Base-by-base conservation (phyloP, 352 stramenopile species). In the Discostella stelligera region DNA sequence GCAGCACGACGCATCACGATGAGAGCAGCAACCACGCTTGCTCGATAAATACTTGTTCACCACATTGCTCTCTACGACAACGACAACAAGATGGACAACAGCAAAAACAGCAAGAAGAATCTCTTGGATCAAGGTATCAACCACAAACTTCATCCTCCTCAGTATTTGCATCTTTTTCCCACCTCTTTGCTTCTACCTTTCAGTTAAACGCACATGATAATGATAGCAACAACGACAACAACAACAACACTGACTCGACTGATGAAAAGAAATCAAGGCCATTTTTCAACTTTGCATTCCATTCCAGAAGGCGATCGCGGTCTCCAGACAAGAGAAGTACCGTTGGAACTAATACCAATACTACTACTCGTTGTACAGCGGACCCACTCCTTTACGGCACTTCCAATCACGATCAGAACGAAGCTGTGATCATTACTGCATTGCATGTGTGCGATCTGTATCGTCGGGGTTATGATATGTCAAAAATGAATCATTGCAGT, bases 381-480 rank as follows among this genome's bases (percentile, higher is more conserved):
- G 68, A 59, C 53, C 48, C 53, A 49, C 37, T 76, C 11, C 30
- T 76, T 18, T 53, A 67, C 41, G 55, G 59, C 20, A 69, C 58
- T 13, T 64, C 48, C 8, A 64, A 54, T 52, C 44, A 62, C 50
- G 70, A 71, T 52, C 60, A 71, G 54, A 60, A 77, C 49, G 60
- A 77, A 21, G 70, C 70, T 52, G 27, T 67, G 20, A 60, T 71
- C 16, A 67, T 27, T 6, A 55, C 70, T 46, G 61, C 61, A 56
- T 67, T 71, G 13, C 70, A 77, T 67, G 55, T 77, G 7, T 77
- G 32, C 20, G 25, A 71, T 11, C 58, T 77, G 18, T 77, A 65
- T 39, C 50, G 54, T 60, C 41, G 23, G 46, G 69, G 68, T 1
- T 18, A 70, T 59, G 68, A 77, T 65, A 30, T 77, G 11, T 64